Evolutionary conservation across 2,329 filamentous ascomycete species (phyloP).

Genomic region (Ophiostoma triangulosporum): DNA sequence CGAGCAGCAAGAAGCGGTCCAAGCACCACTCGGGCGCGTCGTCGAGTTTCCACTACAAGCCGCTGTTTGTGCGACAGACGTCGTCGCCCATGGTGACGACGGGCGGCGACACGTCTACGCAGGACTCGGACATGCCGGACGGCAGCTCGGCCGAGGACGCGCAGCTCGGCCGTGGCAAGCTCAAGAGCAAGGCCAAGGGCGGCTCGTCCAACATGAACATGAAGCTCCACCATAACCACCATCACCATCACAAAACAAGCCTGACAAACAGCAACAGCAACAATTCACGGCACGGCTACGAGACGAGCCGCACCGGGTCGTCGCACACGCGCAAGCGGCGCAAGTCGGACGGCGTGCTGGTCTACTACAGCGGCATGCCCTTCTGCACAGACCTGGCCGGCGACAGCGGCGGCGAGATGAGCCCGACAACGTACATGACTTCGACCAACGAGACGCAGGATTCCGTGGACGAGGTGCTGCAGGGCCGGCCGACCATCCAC

Average conservation of each 20-base stretch:
- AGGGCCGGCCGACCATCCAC: conserved; percentile 18
- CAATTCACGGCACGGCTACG: conserved; percentile 12
- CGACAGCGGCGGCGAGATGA: conserved; percentile 34
- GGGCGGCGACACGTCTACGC: conserved; percentile 28
- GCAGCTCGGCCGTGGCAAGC: conserved; percentile 13
- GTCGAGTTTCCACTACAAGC: conserved; percentile 49
- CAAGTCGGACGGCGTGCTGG: conserved; percentile 58
- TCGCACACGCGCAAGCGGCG: conserved; percentile 37
- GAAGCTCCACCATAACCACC: not conserved
- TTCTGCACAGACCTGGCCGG: conserved; percentile 73
- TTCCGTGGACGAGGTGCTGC: conserved; percentile 10
- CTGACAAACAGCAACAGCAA: conserved; percentile 13
- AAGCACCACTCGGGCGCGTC: conserved; percentile 28
- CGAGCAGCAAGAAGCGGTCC: conserved; percentile 24
- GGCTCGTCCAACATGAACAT: conserved; percentile 24
- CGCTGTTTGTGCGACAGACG: conserved; percentile 41
- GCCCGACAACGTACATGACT: conserved; percentile 34
- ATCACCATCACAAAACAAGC: conserved; percentile 21
- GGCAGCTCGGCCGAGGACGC: conserved; percentile 24
- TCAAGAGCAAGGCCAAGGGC: conserved; percentile 22
- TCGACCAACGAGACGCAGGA: conserved; percentile 28
- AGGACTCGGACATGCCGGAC: conserved; percentile 29
- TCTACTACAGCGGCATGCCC: conserved; percentile 67
- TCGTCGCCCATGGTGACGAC: conserved; percentile 33
- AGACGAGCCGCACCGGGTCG: conserved; percentile 32